Percentiles rank a stretch among this genome's conserved stretches.
Conservation (phyloP, 2,329 filamentous ascomycete species). For the Fusarium sp. region DNA sequence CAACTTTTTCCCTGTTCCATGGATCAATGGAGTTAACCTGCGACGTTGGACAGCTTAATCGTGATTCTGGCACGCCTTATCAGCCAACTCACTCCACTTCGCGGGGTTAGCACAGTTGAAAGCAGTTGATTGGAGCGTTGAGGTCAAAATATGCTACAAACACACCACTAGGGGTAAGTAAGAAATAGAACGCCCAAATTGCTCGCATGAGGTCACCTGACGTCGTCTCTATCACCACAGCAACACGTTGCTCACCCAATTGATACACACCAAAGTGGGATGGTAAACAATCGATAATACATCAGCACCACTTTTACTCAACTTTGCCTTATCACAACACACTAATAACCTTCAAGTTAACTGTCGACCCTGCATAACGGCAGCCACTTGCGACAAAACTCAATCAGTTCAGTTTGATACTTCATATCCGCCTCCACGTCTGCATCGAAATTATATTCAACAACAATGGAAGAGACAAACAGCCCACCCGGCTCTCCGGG, state of each 20-base stretch:
- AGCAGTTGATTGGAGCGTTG: slow-evolving; percentile 24
- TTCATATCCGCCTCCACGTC: not conserved
- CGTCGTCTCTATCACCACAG: not conserved
- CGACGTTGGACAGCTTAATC: slow-evolving; percentile 39
- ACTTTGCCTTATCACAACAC: slow-evolving; percentile 17
- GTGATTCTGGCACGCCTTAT: slow-evolving; percentile 26
- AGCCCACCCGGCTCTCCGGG: slow-evolving; percentile 65
- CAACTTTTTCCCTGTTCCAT: slow-evolving; percentile 16
- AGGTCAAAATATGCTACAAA: not conserved
- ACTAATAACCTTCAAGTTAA: slow-evolving; percentile 26
- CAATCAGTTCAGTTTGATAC: not conserved
- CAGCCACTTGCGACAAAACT: slow-evolving; percentile 2
- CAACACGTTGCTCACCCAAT: slow-evolving; percentile 1
- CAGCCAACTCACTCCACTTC: slow-evolving; percentile 27
- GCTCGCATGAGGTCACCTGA: slow-evolving; percentile 35
- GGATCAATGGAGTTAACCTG: slow-evolving; percentile 20
- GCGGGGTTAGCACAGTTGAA: slow-evolving; percentile 35
- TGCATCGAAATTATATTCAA: not conserved
- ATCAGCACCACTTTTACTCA: slow-evolving; percentile 21
- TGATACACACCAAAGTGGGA: slow-evolving; percentile 22
- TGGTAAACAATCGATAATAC: slow-evolving; percentile 40
- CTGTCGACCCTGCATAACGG: slow-evolving; percentile 7
- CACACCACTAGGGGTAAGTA: slow-evolving; percentile 22
- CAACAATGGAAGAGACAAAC: slow-evolving; percentile 39
- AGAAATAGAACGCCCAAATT: not conserved